Evolutionary conservation across 2,329 filamentous ascomycete species (phyloP).

Genomic region (Alternaria brassicicola): DNA sequence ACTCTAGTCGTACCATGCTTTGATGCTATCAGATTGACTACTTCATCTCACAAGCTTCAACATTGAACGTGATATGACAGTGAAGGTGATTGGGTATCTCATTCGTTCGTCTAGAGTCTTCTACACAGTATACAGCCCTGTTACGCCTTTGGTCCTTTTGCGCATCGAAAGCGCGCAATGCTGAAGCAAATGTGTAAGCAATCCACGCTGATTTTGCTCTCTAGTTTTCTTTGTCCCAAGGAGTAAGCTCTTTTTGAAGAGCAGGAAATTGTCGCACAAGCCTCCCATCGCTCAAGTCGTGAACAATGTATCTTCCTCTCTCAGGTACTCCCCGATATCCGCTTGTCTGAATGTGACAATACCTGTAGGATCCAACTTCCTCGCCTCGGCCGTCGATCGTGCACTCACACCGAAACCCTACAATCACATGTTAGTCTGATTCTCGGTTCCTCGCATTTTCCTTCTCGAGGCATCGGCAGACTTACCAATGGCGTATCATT

Average conservation of each 20-base stretch:
- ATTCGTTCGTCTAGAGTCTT: slow-evolving; percentile 7
- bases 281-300: slow-evolving; percentile 51
- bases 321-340: slow-evolving; percentile 92
- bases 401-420: slow-evolving; percentile 91
- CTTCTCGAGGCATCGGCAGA: slow-evolving; percentile 4
- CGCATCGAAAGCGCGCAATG: neutral
- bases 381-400: slow-evolving; percentile 81
- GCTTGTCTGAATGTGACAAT: slow-evolving; percentile 90
- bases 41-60: neutral
- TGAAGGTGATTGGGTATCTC: slow-evolving; percentile 10
- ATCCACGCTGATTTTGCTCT: neutral
- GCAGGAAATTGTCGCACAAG: neutral
- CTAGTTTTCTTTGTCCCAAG: neutral
- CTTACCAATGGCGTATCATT: slow-evolving; percentile 78
- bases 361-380: slow-evolving; percentile 86
- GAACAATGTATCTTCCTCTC: slow-evolving; percentile 75
- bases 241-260: slow-evolving; percentile 1
- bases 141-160: neutral
- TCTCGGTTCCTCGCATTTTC: neutral
- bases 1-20: neutral
- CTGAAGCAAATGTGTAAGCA: neutral
- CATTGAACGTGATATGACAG: neutral
- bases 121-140: neutral
- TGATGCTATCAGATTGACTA: neutral
- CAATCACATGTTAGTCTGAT: slow-evolving; percentile 8